A percentile compares a stretch with the other conserved stretches of the same genome.
These are phyloP conservation scores for Metschnikowia rubicola DNA, from an alignment of 805 yeast species.

Conservation along the genomic window DNA sequence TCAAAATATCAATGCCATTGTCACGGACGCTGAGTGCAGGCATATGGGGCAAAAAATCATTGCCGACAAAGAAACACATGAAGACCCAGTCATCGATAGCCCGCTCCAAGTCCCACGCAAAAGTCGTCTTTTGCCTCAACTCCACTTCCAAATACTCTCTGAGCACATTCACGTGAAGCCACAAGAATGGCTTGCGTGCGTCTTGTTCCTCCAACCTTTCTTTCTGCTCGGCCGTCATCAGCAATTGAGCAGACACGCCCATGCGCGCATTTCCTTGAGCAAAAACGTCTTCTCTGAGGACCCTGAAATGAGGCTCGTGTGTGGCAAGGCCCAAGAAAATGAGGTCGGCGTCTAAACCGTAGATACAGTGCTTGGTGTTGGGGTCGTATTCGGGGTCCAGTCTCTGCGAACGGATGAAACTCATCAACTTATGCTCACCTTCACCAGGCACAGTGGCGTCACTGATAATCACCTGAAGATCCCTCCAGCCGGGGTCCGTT, in stretches of 20 bases:
- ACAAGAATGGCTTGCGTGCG: slow-evolving; percentile 77
- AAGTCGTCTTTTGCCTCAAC: slow-evolving; percentile 66
- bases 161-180: slow-evolving; percentile 86
- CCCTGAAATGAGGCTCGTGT: slow-evolving; percentile 95
- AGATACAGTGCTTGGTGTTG: slow-evolving; percentile 92
- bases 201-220: slow-evolving; percentile 40
- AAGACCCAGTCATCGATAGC: slow-evolving; percentile 99
- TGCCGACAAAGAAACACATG: slow-evolving; percentile 97
- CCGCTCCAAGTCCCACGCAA: slow-evolving; percentile 83
- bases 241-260: slow-evolving; percentile 46
- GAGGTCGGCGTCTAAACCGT: slow-evolving; percentile 96
- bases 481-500: slow-evolving; percentile 90
- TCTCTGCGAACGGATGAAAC: slow-evolving; percentile 86
- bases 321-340: slow-evolving; percentile 95
- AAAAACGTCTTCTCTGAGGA: slow-evolving; percentile 94
- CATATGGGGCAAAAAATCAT: slow-evolving; percentile 94
- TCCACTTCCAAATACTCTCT: slow-evolving; percentile 88
- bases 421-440: slow-evolving; percentile 99
- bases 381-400: slow-evolving; percentile 85
- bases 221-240: slow-evolving; percentile 59
- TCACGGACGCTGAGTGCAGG: slow-evolving; percentile 95
- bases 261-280: slow-evolving; percentile 59
- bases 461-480: slow-evolving; percentile 82
- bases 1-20: slow-evolving; percentile 80
- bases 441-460: slow-evolving; percentile 99